phyloP scores from a whole-genome alignment of 495 filamentous ascomycete genomes.

The Antarctomyces pellizariae region DNA sequence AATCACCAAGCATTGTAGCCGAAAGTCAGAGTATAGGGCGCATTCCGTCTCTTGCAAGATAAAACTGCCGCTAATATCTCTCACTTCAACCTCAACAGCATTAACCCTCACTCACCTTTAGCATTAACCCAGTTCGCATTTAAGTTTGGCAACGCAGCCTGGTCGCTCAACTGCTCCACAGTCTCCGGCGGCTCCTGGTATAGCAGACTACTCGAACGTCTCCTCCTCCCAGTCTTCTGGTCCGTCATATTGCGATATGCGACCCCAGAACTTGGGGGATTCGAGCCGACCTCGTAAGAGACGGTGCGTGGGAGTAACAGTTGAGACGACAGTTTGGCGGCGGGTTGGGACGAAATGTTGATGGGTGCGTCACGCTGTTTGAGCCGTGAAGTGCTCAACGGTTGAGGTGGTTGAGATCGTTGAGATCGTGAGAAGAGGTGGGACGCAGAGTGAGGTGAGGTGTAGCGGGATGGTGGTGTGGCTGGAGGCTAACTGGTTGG shows the following conservation, averaged over 20 bases:
- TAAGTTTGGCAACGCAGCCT: slow-evolving; percentile 79
- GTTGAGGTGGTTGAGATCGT: not conserved
- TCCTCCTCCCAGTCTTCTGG: slow-evolving; percentile 43
- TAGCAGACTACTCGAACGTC: slow-evolving; percentile 77
- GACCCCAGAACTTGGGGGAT: slow-evolving; percentile 27
- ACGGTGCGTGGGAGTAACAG: slow-evolving; percentile 56
- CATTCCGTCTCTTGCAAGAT: no score
- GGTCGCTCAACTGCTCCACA: slow-evolving; percentile 86
- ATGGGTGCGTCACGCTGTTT: slow-evolving; percentile 4
- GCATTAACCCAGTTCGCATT: slow-evolving; percentile 98
- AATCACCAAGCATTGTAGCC: not conserved
- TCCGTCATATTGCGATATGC: slow-evolving; percentile 29
- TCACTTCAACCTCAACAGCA: no score
- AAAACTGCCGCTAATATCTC: no score
- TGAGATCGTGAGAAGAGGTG: not conserved
- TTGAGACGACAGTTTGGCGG: slow-evolving; percentile 70
- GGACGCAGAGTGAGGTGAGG: slow-evolving; percentile 1
- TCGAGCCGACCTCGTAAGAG: slow-evolving; percentile 55
- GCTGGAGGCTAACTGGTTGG: no score
- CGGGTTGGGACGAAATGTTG: slow-evolving; percentile 18
- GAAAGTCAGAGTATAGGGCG: not conserved
- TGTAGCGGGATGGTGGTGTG: not conserved
- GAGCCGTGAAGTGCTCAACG: slow-evolving; percentile 2
- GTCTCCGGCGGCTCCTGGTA: slow-evolving; percentile 89
- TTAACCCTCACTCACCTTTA: slow-evolving; percentile 70